Conservation (phyloP, 1,284 basidiomycete genomes). For the Melanopsichium pennsylvanicum region DNA sequence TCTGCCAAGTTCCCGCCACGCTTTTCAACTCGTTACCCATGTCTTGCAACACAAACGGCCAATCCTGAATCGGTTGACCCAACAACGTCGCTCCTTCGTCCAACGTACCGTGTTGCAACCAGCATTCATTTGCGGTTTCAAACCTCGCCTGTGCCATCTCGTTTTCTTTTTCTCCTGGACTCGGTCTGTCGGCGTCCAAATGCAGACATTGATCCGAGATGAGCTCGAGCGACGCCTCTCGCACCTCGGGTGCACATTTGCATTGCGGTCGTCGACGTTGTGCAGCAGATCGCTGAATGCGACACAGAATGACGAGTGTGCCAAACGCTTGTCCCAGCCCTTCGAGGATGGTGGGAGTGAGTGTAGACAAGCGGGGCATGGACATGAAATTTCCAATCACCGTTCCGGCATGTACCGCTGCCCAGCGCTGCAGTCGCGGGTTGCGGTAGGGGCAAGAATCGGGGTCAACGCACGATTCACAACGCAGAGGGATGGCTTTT, state of each 20-base stretch:
- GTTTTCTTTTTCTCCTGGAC: neutral
- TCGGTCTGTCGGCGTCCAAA: slow-evolving; percentile 27
- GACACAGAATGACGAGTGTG: slow-evolving; percentile 37
- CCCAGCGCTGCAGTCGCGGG: slow-evolving; percentile 28
- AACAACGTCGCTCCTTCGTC: slow-evolving; percentile 35
- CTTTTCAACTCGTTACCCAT: slow-evolving; percentile 38
- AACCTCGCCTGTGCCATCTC: slow-evolving; percentile 8
- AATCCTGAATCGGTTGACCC: slow-evolving; percentile 38
- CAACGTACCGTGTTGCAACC: slow-evolving; percentile 38
- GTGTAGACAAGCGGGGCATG: slow-evolving; percentile 36
- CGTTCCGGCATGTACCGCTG: slow-evolving; percentile 34
- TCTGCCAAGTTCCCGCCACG: slow-evolving; percentile 30
- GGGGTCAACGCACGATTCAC: slow-evolving; percentile 29
- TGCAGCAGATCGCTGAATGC: slow-evolving; percentile 2
- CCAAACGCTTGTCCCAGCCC: slow-evolving; percentile 37
- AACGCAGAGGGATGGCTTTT: slow-evolving; percentile 16
- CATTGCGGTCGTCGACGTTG: slow-evolving; percentile 16
- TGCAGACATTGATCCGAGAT: slow-evolving; percentile 38
- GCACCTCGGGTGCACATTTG: slow-evolving; percentile 15
- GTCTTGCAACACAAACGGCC: slow-evolving; percentile 44
- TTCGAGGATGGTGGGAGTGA: slow-evolving; percentile 37
- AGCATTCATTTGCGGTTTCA: slow-evolving; percentile 21
- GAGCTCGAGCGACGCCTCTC: slow-evolving; percentile 23
- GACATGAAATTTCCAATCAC: slow-evolving; percentile 42
- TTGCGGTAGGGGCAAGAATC: slow-evolving; percentile 31